Evolutionary conservation across 345 rosid genomes (phyloP).

Genomic region (Xanthoceras sorbifolium): DNA sequence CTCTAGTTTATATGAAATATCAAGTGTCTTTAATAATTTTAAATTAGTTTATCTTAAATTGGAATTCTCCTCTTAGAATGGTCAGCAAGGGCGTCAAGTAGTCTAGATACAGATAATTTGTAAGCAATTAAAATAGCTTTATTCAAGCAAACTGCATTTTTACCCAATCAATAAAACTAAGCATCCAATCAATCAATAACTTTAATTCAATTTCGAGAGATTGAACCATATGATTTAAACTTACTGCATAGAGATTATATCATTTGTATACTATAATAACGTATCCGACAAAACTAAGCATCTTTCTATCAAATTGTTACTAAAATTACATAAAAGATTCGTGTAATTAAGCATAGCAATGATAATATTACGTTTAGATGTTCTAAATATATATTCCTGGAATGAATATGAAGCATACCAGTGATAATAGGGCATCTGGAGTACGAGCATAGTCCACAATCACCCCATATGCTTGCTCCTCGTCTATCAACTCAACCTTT

Average conservation of each 20-base stretch:
- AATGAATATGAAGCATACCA: slow-evolving; percentile 47
- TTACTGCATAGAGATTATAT: neutral
- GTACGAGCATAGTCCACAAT: slow-evolving; percentile 85
- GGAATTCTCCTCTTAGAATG: too few species aligned
- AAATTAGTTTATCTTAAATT: too few species aligned
- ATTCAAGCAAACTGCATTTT: neutral
- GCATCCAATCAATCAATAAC: too few species aligned
- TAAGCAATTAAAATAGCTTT: neutral
- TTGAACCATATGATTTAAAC: neutral
- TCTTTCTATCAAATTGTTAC: neutral
- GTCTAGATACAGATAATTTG: neutral
- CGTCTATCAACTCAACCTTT: slow-evolving; percentile 89
- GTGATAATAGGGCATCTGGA: slow-evolving; percentile 82
- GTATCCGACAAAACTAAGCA: neutral
- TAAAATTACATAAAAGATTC: neutral
- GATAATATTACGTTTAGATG: neutral
- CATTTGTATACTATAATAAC: neutral
- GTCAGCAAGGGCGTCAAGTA: too few species aligned
- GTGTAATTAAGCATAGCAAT: neutral
- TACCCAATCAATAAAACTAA: neutral
- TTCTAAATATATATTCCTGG: neutral
- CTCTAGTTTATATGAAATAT: too few species aligned
- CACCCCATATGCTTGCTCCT: slow-evolving; percentile 93
- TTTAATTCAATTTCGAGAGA: neutral
- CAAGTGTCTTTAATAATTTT: too few species aligned